Base-by-base conservation (phyloP, 139 green algal genomes). In the Auxenochlorella protothecoides region DNA sequence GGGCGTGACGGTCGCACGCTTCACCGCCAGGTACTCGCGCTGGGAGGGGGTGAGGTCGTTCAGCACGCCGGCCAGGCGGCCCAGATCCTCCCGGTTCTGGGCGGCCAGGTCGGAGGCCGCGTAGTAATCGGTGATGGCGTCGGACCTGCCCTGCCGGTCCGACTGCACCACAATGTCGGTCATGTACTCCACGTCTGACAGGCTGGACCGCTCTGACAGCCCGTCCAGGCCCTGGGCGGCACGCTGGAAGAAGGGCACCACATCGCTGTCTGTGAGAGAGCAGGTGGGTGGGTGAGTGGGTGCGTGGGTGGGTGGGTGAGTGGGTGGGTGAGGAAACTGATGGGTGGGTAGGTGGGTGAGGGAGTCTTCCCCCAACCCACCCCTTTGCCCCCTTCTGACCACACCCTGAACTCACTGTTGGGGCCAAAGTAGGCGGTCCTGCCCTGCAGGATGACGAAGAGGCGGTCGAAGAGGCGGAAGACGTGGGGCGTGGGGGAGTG, bases 381-480 rank as follows among this genome's bases (percentile, higher is more conserved):
- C 12, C 0, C 57, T 11, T 62, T 62, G 57, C 57, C 57, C 27
- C 27, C 27, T 44, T 44, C 27, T 44, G 27, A 44, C 27, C 27
- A 44, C 27, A 44, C 27, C 27, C 27, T 44, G 27, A 44, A 44
- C 27, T 44, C 60, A 77, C 83, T 79, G 66, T 83, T 84, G 55
- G 55, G 54, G 3, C 87, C 87, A 74, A 86, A 86, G 76, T 88
- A 92, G 27, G 76, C 80, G 2, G 80, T 65, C 16, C 76, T 68
- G 5, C 86, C 86, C 3, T 70, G 59, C 27, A 85, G 72, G 68
- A 92, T 80, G 69, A 92, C 52, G 56, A 88, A 65, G 63, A 92
- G 63, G 51, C 79, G 64, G 80, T 92, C 84, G 53, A 91, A 90
- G 12, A 91, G 84, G 57, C 51, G 44, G 66, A 91, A 92, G 71